Percentiles rank a stretch among this genome's conserved stretches.
Evolutionary conservation across 2,329 filamentous ascomycete genomes (phyloP).

Genomic region (Penicillium sp.): DNA sequence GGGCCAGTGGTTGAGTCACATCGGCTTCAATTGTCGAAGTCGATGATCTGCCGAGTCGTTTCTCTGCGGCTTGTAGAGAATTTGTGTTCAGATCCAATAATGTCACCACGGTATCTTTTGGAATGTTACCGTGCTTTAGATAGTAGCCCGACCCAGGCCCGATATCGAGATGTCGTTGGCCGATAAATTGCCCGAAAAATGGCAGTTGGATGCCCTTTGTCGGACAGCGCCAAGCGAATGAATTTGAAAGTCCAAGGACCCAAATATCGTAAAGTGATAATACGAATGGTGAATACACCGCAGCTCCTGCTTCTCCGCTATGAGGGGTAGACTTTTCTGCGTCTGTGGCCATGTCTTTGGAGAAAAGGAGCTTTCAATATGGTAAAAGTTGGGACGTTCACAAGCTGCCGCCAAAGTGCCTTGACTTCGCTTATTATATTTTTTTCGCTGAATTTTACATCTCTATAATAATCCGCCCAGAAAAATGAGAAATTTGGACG

Average conservation of each 20-base stretch:
- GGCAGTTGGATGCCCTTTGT: slow-evolving; percentile 23
- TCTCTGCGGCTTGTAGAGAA: slow-evolving; percentile 4
- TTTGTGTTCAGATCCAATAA: slow-evolving; percentile 28
- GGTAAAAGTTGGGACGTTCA: no score
- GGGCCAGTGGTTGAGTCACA: slow-evolving; percentile 38
- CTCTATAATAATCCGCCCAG: no score
- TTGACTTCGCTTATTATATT: no score
- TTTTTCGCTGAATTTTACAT: no score
- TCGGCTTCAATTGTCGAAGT: slow-evolving; percentile 41
- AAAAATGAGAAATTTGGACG: no score
- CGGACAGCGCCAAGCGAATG: slow-evolving; percentile 33
- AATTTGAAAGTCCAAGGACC: slow-evolving; percentile 17
- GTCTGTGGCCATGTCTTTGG: not conserved
- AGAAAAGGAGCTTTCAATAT: no score
- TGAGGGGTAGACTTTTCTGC: not conserved
- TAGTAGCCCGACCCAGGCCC: slow-evolving; percentile 37
- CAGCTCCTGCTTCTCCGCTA: not conserved
- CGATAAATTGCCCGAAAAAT: slow-evolving; percentile 29
- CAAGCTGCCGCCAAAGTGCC: no score
- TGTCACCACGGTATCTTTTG: slow-evolving; percentile 17
- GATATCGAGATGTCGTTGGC: slow-evolving; percentile 33
- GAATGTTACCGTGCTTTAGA: slow-evolving; percentile 17
- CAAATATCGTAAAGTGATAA: slow-evolving; percentile 9
- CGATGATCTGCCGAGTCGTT: slow-evolving; percentile 7
- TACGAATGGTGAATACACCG: not conserved